A percentile compares a stretch with the other conserved stretches of the same genome.
Conservation (phyloP, 1,284 basidiomycete species). For the Schizophyllum commune region DNA sequence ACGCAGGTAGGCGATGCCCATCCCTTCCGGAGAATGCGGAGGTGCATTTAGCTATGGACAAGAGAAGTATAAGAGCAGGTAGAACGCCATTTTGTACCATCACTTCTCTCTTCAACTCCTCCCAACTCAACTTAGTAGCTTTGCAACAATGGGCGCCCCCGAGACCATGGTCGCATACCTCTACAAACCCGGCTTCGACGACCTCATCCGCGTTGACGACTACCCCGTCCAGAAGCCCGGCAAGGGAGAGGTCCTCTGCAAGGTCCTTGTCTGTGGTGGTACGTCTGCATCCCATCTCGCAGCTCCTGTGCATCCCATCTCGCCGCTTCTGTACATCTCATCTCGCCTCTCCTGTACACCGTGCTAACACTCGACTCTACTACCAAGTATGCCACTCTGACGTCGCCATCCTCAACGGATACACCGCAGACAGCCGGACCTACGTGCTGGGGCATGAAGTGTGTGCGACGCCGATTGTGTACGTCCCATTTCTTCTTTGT, state of each 20-base stretch:
- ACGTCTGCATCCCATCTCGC: background rate
- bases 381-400: conserved; percentile 22
- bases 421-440: conserved; percentile 12
- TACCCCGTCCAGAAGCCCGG: conserved; percentile 16
- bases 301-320: no score
- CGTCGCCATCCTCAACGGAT: conserved; percentile 15
- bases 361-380: no score
- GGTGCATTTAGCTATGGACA: no score
- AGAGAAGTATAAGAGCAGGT: no score
- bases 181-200: conserved; percentile 13
- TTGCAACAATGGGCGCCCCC: background rate
- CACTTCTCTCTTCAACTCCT: no score
- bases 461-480: conserved; percentile 12
- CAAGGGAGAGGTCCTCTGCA: conserved; percentile 18
- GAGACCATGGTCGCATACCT: conserved; percentile 16
- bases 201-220: conserved; percentile 12
- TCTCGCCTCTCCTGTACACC: no score
- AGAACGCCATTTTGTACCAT: no score
- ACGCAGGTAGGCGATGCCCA: no score
- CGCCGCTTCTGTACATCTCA: no score
- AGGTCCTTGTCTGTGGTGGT: conserved; percentile 19
- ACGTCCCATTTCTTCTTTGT: background rate
- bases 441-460: conserved; percentile 22
- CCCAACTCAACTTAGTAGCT: no score
- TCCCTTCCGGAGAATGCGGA: no score